A percentile compares a stretch with the other conserved stretches of the same genome.
Conservation (phyloP, 177 flowering plant species). For the Tripterygium wilfordii region DNA sequence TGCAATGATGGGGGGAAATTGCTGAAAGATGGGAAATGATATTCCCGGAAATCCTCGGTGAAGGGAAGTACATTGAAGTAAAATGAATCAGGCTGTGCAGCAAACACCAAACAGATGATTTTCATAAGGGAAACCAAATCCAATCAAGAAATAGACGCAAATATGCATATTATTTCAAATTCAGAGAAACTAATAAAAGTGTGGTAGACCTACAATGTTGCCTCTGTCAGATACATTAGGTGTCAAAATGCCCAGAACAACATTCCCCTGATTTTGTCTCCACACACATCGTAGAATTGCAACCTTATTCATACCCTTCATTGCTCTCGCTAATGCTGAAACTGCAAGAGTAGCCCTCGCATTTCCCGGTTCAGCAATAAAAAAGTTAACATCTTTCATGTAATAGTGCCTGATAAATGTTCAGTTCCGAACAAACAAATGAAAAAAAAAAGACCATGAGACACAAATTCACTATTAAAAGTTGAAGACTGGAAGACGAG, state of each 20-base stretch:
- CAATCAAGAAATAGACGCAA: neutral
- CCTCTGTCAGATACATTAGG: conserved; percentile 69
- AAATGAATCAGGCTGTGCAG: conserved; percentile 82
- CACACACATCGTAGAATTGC: conserved; percentile 93
- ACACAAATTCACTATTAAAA: too few species aligned
- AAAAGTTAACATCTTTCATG: conserved; percentile 78
- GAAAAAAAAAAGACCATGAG: neutral
- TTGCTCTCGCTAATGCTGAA: conserved; percentile 88
- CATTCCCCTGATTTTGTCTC: conserved; percentile 85
- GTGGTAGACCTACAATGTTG: conserved; percentile 60
- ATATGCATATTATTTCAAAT: conserved; percentile 1
- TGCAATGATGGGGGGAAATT: conserved; percentile 58
- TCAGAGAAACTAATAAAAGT: too few species aligned
- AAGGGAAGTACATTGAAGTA: conserved; percentile 96
- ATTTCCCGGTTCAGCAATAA: conserved; percentile 90
- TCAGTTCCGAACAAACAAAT: conserved; percentile 2
- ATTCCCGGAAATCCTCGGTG: conserved; percentile 95
- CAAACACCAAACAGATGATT: conserved; percentile 6
- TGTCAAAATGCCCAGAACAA: conserved; percentile 79
- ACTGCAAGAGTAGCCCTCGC: conserved; percentile 62
- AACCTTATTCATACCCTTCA: conserved; percentile 82
- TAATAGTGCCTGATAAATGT: conserved; percentile 65
- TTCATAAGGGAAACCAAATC: neutral
- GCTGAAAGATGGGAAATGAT: conserved; percentile 87
- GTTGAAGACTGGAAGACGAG: too few species aligned